These are phyloP conservation scores for Actinomortierella ambigua DNA, from an alignment of 371 early-diverging fungal genomes.

Conservation along the genomic window DNA sequence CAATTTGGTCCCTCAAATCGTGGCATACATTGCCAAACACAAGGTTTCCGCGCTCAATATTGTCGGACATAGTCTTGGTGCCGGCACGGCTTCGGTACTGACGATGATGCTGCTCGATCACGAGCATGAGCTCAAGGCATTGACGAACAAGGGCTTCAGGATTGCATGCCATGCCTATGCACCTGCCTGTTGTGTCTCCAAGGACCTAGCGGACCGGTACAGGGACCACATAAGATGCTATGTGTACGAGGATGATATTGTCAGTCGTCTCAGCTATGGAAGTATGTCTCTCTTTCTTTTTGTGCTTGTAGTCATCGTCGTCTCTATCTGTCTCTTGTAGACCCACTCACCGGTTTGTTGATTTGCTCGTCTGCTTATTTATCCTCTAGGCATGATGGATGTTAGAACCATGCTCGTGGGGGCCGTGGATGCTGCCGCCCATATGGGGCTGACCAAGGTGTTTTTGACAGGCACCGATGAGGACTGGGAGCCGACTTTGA, in stretches of 20 bases:
- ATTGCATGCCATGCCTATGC: constrained; percentile 63
- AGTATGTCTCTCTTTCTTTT: constrained; percentile 16
- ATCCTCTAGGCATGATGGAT: constrained; percentile 53
- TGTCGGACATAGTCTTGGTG: constrained; percentile 88
- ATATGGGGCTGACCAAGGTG: constrained; percentile 38
- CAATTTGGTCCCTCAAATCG: constrained; percentile 69
- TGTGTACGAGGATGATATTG: constrained; percentile 79
- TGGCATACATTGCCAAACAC: constrained; percentile 70
- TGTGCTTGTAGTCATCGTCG: not conserved
- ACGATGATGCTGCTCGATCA: constrained; percentile 78
- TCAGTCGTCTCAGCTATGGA: constrained; percentile 81
- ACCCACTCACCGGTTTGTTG: too few species aligned
- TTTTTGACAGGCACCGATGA: constrained; percentile 44
- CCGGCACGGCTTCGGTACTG: constrained; percentile 75
- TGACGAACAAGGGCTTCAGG: constrained; percentile 49
- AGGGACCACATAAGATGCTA: constrained; percentile 72
- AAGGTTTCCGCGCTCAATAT: constrained; percentile 65
- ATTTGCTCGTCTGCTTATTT: constrained; percentile 1
- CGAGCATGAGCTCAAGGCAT: constrained; percentile 56
- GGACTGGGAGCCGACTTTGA: constrained; percentile 38
- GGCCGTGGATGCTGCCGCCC: constrained; percentile 56
- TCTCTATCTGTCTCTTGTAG: not conserved
- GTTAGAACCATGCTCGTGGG: constrained; percentile 64
- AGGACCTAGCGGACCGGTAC: constrained; percentile 69
- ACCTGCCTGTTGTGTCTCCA: constrained; percentile 71